Percentiles rank a stretch among this genome's conserved stretches.
Evolutionary conservation across 345 rosid genomes (phyloP).

Genomic region (Sisymbrium altissimum): DNA sequence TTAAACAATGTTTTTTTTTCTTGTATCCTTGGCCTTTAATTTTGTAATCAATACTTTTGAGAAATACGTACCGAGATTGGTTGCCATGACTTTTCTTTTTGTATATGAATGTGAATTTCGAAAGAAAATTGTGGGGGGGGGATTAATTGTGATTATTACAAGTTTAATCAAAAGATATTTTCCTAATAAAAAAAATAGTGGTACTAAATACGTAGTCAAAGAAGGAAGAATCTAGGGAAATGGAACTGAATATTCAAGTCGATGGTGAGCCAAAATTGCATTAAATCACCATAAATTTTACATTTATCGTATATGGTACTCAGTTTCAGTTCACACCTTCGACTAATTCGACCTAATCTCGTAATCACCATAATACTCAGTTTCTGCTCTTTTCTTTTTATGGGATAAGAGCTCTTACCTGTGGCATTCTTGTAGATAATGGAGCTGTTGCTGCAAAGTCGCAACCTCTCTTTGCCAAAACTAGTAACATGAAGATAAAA

Average conservation of each 20-base stretch:
- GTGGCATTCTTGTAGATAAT: conserved; percentile 61
- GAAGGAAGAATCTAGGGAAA: not conserved
- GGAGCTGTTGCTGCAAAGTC: conserved; percentile 64
- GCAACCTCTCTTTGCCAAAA: conserved; percentile 80
- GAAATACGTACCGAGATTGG: not conserved
- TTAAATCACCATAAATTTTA: not conserved
- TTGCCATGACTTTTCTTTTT: not conserved
- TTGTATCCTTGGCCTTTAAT: not conserved
- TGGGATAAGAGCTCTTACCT: conserved; percentile 40
- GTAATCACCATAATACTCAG: not conserved
- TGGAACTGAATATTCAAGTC: not conserved
- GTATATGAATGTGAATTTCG: not conserved
- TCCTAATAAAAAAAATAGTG: not conserved
- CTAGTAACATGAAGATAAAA: conserved; percentile 34
- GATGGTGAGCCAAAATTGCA: not conserved
- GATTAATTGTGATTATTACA: not conserved
- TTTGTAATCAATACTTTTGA: not conserved
- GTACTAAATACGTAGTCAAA: no score
- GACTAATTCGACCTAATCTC: not conserved
- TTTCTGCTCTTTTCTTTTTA: not conserved
- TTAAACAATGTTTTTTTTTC: not conserved
- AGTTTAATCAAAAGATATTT: not conserved
- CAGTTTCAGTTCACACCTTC: not conserved
- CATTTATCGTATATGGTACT: not conserved
- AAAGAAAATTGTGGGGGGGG: not conserved